Conservation (phyloP, 371 early-diverging fungal genomes). For the Mortierella sp. region DNA sequence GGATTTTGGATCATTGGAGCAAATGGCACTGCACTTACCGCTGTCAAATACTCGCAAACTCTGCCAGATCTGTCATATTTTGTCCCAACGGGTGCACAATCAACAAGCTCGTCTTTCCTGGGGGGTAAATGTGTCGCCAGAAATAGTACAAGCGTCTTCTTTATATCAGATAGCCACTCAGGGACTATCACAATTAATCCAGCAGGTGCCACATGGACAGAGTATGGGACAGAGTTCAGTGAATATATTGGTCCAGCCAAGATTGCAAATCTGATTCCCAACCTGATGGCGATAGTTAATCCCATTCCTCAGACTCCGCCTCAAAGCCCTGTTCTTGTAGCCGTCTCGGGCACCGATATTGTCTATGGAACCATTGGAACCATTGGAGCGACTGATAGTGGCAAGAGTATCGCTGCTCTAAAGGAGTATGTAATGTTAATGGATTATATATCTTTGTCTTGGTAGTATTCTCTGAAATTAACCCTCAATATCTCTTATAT, state of each 20-base stretch:
- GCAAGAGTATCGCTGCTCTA: not conserved
- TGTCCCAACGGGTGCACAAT: not conserved
- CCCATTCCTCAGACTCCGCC: not conserved
- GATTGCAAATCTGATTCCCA: not conserved
- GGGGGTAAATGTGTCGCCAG: slow-evolving; percentile 25
- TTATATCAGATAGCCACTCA: slow-evolving; percentile 11
- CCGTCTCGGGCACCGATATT: not conserved
- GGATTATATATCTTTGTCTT: too few relatives aligned
- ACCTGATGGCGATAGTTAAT: not conserved
- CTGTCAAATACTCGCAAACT: slow-evolving; percentile 7
- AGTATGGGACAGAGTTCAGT: not conserved
- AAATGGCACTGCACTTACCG: not conserved
- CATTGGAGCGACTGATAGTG: too few relatives aligned
- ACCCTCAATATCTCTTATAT: too few relatives aligned
- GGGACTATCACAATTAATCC: slow-evolving; percentile 8
- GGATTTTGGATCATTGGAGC: slow-evolving; percentile 32
- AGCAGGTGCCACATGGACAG: not conserved
- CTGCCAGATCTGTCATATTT: not conserved
- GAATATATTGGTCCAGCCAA: too few relatives aligned
- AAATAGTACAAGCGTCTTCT: slow-evolving; percentile 9
- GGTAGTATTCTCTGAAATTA: too few relatives aligned
- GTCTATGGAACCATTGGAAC: not conserved
- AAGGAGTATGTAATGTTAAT: not conserved
- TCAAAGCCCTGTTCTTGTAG: not conserved
- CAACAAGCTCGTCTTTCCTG: not conserved